These are phyloP conservation scores for Pichia insulana DNA, from an alignment of 805 yeast genomes.

Conservation along the genomic window DNA sequence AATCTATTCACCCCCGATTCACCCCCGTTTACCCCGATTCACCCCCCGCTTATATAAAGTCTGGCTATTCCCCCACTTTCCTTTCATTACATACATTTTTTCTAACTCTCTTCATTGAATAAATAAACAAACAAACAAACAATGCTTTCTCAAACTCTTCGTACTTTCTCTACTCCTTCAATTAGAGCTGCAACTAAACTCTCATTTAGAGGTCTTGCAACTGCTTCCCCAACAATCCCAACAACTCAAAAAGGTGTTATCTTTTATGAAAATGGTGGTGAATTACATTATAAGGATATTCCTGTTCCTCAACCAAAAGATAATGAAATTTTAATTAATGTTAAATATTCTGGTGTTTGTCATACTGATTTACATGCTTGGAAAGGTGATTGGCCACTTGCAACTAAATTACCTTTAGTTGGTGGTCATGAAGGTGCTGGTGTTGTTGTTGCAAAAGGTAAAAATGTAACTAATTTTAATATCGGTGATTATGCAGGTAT, in stretches of 20 bases:
- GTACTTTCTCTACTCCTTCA: background rate
- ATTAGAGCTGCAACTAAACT: background rate
- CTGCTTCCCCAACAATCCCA: slow-evolving; percentile 36
- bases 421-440: slow-evolving; percentile 94
- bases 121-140: too few species aligned
- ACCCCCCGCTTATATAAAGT: too few species aligned
- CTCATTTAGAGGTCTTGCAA: slow-evolving; percentile 9
- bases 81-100: too few species aligned
- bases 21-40: too few species aligned
- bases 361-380: slow-evolving; percentile 93
- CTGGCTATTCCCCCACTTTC: too few species aligned
- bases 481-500: slow-evolving; percentile 78
- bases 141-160: background rate
- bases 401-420: slow-evolving; percentile 63
- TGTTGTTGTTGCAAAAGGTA: slow-evolving; percentile 69
- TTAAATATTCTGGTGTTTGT: slow-evolving; percentile 86
- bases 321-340: slow-evolving; percentile 70
- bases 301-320: slow-evolving; percentile 76
- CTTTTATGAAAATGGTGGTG: slow-evolving; percentile 59
- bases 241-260: slow-evolving; percentile 62
- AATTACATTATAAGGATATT: slow-evolving; percentile 57
- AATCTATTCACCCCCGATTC: too few species aligned
- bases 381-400: slow-evolving; percentile 90
- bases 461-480: slow-evolving; percentile 58
- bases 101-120: too few species aligned